Conservation (phyloP, 306 rosid species). For the Prunus salicina region DNA sequence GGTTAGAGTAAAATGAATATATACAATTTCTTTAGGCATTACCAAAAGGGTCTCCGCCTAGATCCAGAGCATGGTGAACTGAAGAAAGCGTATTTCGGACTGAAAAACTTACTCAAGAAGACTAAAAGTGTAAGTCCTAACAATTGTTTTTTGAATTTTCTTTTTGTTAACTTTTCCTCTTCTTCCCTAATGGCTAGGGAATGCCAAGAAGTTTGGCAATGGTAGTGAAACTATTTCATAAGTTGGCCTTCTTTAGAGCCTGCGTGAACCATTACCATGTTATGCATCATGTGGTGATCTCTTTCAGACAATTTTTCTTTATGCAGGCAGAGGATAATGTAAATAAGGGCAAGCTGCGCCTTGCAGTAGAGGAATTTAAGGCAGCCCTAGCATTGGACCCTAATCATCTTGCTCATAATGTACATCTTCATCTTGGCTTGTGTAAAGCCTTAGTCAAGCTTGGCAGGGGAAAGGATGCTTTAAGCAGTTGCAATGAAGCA, state of each 20-base stretch:
- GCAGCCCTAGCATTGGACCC: slow-evolving; percentile 86
- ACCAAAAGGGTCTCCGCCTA: slow-evolving; percentile 93
- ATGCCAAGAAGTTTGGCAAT: neutral
- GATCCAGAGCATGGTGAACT: slow-evolving; percentile 94
- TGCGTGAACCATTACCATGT: slow-evolving; percentile 9
- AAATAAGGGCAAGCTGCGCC: slow-evolving; percentile 80
- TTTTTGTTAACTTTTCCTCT: slow-evolving; percentile 5
- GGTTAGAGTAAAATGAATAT: neutral
- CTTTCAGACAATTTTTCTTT: slow-evolving; percentile 17
- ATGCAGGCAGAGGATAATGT: slow-evolving; percentile 92
- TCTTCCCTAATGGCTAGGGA: neutral
- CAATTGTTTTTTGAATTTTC: neutral
- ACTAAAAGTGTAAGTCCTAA: slow-evolving; percentile 67
- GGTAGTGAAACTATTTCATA: neutral
- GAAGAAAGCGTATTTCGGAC: slow-evolving; percentile 91
- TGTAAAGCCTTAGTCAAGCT: slow-evolving; percentile 89
- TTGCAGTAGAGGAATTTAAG: slow-evolving; percentile 84
- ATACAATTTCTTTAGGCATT: slow-evolving; percentile 62
- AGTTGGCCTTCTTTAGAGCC: slow-evolving; percentile 14
- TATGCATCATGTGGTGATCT: slow-evolving; percentile 10
- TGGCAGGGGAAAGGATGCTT: slow-evolving; percentile 96
- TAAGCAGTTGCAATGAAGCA: slow-evolving; percentile 79
- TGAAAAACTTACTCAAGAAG: slow-evolving; percentile 91
- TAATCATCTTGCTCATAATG: slow-evolving; percentile 79
- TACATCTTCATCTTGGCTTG: slow-evolving; percentile 87